phyloP scores from a whole-genome alignment of 2,329 filamentous ascomycete species.

The Ophiostoma pallidulum region DNA sequence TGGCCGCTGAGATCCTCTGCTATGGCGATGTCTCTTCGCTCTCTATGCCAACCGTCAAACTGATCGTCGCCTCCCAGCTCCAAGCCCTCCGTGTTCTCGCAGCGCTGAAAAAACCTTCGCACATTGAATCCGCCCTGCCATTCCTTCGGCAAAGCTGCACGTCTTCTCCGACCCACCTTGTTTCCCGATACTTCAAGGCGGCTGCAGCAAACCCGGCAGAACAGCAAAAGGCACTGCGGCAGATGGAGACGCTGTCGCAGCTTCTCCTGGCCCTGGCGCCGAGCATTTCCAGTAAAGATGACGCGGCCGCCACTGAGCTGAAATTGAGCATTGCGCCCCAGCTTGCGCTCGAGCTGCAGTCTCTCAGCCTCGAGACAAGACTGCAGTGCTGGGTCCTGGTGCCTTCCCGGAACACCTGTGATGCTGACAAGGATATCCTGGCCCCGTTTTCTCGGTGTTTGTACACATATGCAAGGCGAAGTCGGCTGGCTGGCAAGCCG shows the following conservation, averaged over 20 bases:
- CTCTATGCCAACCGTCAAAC: conserved; percentile 35
- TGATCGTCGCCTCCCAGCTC: conserved; percentile 56
- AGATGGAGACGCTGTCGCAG: conserved; percentile 58
- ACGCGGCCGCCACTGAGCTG: conserved; percentile 43
- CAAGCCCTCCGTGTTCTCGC: conserved; percentile 56
- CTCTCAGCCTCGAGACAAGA: conserved; percentile 51
- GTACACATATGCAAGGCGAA: conserved; percentile 49
- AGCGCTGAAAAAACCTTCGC: conserved; percentile 47
- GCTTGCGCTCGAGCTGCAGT: conserved; percentile 52
- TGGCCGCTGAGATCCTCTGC: conserved; percentile 43
- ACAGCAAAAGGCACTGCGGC: conserved; percentile 50
- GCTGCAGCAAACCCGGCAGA: conserved; percentile 31
- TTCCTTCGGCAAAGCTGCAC: conserved; percentile 42
- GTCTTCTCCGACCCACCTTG: conserved; percentile 49
- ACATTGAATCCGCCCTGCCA: conserved; percentile 48
- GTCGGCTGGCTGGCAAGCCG: conserved; percentile 21
- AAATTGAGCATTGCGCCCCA: conserved; percentile 47
- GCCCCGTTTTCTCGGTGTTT: conserved; percentile 56
- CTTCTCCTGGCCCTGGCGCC: conserved; percentile 57
- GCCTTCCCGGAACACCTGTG: conserved; percentile 39
- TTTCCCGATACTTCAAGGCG: conserved; percentile 35
- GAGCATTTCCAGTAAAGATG: conserved; percentile 54
- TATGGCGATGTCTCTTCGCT: conserved; percentile 39
- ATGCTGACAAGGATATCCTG: conserved; percentile 55
- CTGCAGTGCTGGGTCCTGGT: conserved; percentile 58